Conservation (phyloP, 768 basidiomycete genomes). For the Kwoniella mangroviensis region DNA sequence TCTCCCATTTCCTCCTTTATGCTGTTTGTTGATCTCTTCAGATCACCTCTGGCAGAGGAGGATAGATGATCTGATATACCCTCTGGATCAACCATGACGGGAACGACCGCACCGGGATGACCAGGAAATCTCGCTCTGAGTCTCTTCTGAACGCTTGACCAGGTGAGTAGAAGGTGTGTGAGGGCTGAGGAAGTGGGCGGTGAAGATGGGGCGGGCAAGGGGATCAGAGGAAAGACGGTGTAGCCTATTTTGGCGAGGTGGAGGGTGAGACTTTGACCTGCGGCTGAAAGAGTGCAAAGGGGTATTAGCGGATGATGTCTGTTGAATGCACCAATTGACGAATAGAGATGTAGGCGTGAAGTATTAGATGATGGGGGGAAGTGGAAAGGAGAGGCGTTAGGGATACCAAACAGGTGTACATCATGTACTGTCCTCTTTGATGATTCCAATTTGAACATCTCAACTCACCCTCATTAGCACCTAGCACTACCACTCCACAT, state of each 20-base stretch:
- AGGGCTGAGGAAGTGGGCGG: conserved; percentile 43
- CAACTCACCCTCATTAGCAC: conserved; percentile 44
- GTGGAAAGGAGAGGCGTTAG: not conserved
- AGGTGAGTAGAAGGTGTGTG: conserved; percentile 36
- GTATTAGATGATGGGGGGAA: too few species aligned
- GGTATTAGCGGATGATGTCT: not conserved
- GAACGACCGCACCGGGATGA: conserved; percentile 45
- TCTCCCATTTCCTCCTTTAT: not conserved
- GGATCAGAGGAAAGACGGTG: conserved; percentile 48
- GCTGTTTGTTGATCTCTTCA: not conserved
- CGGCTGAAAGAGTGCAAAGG: conserved; percentile 12
- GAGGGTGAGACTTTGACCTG: conserved; percentile 44
- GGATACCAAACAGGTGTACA: too few species aligned
- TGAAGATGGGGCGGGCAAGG: conserved; percentile 37
- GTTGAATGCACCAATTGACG: too few species aligned
- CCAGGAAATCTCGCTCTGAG: conserved; percentile 29
- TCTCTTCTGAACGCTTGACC: conserved; percentile 45
- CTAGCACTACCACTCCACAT: conserved; percentile 42
- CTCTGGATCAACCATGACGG: conserved; percentile 43
- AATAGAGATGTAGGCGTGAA: not conserved
- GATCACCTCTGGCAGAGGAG: not conserved
- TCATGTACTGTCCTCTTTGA: too few species aligned
- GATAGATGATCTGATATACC: conserved; percentile 5
- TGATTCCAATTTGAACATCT: too few species aligned
- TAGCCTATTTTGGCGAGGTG: conserved; percentile 46